phyloP scores from a whole-genome alignment of 1,139 yeast species.

The Kluyveromyces sp. region DNA sequence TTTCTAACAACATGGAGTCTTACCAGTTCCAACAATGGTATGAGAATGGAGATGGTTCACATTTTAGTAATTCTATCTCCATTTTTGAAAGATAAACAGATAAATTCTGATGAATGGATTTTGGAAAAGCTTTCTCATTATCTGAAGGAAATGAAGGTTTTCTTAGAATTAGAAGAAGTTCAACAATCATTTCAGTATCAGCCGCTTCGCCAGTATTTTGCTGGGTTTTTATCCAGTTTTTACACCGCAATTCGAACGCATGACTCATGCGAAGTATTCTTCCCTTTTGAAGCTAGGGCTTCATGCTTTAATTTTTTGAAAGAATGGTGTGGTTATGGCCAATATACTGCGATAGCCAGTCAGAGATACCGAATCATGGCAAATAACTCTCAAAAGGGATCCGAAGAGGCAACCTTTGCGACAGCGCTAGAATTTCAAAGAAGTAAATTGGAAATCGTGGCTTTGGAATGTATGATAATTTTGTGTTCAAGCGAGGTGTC shows the following conservation, averaged over 20 bases:
- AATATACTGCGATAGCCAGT: constrained; percentile 47
- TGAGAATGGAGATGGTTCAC: constrained; percentile 73
- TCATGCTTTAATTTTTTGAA: constrained; percentile 75
- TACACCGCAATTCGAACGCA: constrained; percentile 44
- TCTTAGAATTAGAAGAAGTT: constrained; percentile 49
- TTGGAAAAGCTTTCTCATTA: constrained; percentile 55
- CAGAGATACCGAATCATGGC: constrained; percentile 48
- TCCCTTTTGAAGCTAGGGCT: constrained; percentile 80
- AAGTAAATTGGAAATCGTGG: constrained; percentile 59
- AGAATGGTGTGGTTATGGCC: constrained; percentile 95
- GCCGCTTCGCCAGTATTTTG: constrained; percentile 68
- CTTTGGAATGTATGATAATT: constrained; percentile 78
- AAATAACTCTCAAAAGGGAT: constrained; percentile 45
- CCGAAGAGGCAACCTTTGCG: constrained; percentile 31
- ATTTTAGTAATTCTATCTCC: constrained; percentile 65
- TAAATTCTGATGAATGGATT: constrained; percentile 63
- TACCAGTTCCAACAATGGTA: constrained; percentile 33
- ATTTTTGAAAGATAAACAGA: constrained; percentile 44
- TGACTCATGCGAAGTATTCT: constrained; percentile 39
- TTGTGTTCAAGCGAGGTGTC: constrained; percentile 62
- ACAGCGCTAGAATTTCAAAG: constrained; percentile 83
- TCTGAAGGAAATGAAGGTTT: constrained; percentile 55
- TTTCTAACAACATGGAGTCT: constrained; percentile 54
- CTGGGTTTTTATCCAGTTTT: constrained; percentile 66
- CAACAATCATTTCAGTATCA: constrained; percentile 71